Conservation (phyloP, 2,329 filamentous ascomycete genomes). For the Pseudogymnoascus sp. region DNA sequence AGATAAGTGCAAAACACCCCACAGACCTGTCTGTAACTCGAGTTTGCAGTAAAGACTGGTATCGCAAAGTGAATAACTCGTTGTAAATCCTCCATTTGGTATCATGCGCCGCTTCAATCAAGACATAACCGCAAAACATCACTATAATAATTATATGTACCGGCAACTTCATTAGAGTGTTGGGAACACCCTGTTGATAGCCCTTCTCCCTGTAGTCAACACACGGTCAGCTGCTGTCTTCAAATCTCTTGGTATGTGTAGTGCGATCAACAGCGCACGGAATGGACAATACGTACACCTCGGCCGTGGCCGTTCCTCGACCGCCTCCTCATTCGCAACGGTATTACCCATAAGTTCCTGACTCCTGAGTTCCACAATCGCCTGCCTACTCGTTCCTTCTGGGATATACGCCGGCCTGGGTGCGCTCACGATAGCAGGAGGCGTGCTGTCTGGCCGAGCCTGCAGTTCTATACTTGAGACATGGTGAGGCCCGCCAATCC, state of each 20-base stretch:
- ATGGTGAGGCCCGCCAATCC: background rate
- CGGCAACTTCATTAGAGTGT: slow-evolving; percentile 17
- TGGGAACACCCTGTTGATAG: slow-evolving; percentile 21
- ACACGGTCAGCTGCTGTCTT: background rate
- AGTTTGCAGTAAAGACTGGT: background rate
- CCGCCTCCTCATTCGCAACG: slow-evolving; percentile 16
- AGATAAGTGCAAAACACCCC: background rate
- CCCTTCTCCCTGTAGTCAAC: slow-evolving; percentile 17
- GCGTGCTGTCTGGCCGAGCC: background rate
- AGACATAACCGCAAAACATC: slow-evolving; percentile 5
- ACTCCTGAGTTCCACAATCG: slow-evolving; percentile 20
- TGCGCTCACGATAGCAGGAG: background rate
- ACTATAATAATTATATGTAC: background rate
- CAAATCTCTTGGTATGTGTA: background rate
- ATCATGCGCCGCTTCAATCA: slow-evolving; percentile 1
- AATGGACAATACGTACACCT: slow-evolving; percentile 16
- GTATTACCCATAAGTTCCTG: slow-evolving; percentile 18
- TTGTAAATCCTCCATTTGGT: background rate
- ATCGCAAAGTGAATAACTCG: background rate
- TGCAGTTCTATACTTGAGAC: background rate
- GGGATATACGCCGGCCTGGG: background rate
- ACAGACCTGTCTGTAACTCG: background rate
- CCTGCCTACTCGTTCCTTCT: slow-evolving; percentile 13
- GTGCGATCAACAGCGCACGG: background rate
- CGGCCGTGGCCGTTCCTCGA: slow-evolving; percentile 13